These are phyloP conservation scores for Pisolithus albus DNA, from an alignment of 768 basidiomycete species.

Conservation along the genomic window DNA sequence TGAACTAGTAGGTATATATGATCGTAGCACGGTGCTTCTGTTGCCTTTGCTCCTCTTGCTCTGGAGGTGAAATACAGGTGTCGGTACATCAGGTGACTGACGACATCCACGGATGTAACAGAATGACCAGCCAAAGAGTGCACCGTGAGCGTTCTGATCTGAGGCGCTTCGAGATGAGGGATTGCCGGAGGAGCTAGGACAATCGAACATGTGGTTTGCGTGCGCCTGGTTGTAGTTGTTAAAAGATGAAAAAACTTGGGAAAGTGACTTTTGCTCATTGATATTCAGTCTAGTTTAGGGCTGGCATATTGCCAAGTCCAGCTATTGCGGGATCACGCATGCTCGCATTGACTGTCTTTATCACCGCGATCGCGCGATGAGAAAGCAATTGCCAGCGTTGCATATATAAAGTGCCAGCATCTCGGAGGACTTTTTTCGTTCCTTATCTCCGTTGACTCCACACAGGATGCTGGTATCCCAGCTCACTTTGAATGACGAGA, in stretches of 20 bases:
- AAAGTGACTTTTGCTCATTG: not conserved
- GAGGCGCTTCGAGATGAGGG: conserved; percentile 50
- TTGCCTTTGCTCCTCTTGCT: too few relatives aligned
- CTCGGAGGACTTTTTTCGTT: not conserved
- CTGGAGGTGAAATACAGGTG: conserved; percentile 13
- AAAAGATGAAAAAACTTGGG: conserved; percentile 44
- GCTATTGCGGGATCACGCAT: too few relatives aligned
- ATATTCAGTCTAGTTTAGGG: conserved; percentile 38
- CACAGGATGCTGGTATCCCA: conserved; percentile 22
- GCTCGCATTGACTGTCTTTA: too few relatives aligned
- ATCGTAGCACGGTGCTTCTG: too few relatives aligned
- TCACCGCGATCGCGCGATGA: too few relatives aligned
- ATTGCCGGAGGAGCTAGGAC: conserved; percentile 32
- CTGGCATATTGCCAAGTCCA: conserved; percentile 19
- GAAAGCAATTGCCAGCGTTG: too few relatives aligned
- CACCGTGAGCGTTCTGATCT: conserved; percentile 39
- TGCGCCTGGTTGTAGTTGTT: conserved; percentile 51
- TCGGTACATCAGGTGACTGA: conserved; percentile 65
- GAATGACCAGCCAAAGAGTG: conserved; percentile 58
- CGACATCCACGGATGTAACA: conserved; percentile 35
- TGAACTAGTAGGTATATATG: too few relatives aligned
- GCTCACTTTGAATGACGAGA: conserved; percentile 51
- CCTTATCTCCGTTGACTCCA: conserved; percentile 1
- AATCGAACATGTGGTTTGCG: conserved; percentile 52
- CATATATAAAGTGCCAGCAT: not conserved